Evolutionary conservation across 2,329 filamentous ascomycete genomes (phyloP).

Genomic region (Penicillium polonicum): DNA sequence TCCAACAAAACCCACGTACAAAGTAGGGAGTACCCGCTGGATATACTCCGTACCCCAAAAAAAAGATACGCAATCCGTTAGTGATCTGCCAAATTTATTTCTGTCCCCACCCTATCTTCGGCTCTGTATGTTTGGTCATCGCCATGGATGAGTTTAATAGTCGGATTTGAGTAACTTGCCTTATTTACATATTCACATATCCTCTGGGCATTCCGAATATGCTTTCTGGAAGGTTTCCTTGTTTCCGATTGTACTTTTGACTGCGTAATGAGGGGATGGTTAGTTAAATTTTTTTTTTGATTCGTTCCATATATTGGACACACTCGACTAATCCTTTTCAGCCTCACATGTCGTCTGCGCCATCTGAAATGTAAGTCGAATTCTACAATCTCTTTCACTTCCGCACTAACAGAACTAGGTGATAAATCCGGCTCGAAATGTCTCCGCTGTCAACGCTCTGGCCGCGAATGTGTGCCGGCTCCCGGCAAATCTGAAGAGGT

Average conservation of each 20-base stretch:
- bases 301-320: not conserved
- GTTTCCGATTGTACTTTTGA: slow-evolving; percentile 21
- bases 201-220: slow-evolving; percentile 8
- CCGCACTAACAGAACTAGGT: slow-evolving; percentile 21
- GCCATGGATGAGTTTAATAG: not conserved
- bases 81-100: slow-evolving; percentile 11
- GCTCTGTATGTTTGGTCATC: not conserved
- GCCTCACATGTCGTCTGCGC: slow-evolving; percentile 40
- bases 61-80: slow-evolving; percentile 9
- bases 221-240: slow-evolving; percentile 27
- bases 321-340: slow-evolving; percentile 17
- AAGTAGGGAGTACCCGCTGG: not conserved
- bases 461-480: slow-evolving; percentile 36
- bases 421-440: slow-evolving; percentile 37
- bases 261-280: slow-evolving; percentile 43
- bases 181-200: slow-evolving; percentile 14
- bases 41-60: slow-evolving; percentile 18
- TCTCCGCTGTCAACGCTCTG: slow-evolving; percentile 38
- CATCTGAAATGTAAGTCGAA: slow-evolving; percentile 37
- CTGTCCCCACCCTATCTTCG: not conserved
- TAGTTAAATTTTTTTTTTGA: slow-evolving; percentile 18
- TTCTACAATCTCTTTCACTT: not conserved
- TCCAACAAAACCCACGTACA: slow-evolving; percentile 19
- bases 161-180: not conserved
- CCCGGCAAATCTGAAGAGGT: slow-evolving; percentile 37